These are phyloP conservation scores for Fusarium drepaniforme DNA, from an alignment of 2,329 filamentous ascomycete species.

Conservation along the genomic window DNA sequence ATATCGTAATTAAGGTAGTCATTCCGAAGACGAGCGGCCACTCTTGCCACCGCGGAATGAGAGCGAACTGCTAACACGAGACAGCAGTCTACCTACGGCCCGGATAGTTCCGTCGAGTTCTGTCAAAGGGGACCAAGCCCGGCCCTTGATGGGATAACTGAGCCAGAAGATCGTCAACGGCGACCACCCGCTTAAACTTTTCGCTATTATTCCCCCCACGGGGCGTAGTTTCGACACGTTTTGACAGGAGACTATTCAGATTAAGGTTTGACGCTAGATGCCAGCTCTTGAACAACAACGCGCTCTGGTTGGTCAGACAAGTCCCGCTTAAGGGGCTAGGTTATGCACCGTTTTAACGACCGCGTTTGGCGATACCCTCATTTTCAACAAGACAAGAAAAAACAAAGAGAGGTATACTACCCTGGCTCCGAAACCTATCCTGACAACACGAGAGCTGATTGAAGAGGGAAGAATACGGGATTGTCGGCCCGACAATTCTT, in stretches of 20 bases:
- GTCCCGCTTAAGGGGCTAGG: background rate
- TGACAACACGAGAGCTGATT: background rate
- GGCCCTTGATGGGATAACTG: too few species aligned
- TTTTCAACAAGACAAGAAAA: background rate
- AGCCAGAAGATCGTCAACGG: background rate
- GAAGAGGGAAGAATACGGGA: background rate
- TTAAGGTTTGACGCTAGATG: background rate
- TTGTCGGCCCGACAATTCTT: background rate
- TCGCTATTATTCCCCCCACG: background rate
- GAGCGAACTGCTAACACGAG: background rate
- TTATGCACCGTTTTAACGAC: background rate
- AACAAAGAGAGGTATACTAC: background rate
- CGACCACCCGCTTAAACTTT: background rate
- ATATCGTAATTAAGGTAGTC: background rate
- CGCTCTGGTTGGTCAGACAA: background rate
- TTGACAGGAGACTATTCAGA: background rate
- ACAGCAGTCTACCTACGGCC: background rate
- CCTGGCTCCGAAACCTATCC: background rate
- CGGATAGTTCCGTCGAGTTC: background rate
- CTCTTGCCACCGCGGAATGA: background rate
- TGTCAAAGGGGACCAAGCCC: background rate
- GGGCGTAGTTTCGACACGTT: background rate
- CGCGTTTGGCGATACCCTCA: background rate
- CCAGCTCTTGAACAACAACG: background rate
- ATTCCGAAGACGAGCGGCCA: background rate